A percentile compares a stretch with the other conserved stretches of the same genome.
Conservation (phyloP, 805 yeast species). For the Lipomyces mesembrius region DNA sequence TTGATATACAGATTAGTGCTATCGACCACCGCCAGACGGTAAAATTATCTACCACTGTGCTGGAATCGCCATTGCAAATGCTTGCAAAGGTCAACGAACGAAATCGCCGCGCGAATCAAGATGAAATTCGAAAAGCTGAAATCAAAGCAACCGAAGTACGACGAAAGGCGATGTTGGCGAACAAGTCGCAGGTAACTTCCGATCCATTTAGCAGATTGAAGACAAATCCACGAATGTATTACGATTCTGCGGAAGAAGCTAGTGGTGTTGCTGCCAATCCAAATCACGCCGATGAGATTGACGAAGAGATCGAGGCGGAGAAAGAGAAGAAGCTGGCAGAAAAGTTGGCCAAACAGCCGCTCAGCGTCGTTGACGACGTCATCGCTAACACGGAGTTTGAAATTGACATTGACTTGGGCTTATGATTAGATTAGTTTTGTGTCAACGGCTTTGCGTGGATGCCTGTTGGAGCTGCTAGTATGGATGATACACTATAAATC, state of each 20-base stretch:
- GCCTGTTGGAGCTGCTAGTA: neutral
- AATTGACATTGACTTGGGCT: constrained; percentile 44
- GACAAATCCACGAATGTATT: constrained; percentile 84
- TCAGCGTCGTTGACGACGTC: constrained; percentile 45
- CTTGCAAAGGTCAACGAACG: constrained; percentile 80
- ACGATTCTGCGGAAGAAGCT: constrained; percentile 56
- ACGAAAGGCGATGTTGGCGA: constrained; percentile 40
- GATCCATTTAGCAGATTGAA: constrained; percentile 90
- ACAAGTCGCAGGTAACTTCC: constrained; percentile 45
- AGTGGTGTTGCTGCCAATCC: constrained; percentile 52
- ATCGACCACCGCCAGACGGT: constrained; percentile 37
- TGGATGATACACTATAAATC: neutral
- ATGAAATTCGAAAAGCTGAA: constrained; percentile 80
- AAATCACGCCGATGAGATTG: constrained; percentile 58
- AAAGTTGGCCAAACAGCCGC: constrained; percentile 28
- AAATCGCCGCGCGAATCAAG: constrained; percentile 80
- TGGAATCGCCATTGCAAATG: constrained; percentile 44
- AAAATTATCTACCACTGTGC: constrained; percentile 9
- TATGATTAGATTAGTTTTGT: constrained; percentile 5
- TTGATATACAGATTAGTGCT: constrained; percentile 44
- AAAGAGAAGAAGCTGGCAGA: constrained; percentile 48
- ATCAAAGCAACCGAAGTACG: constrained; percentile 62
- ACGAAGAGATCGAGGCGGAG: constrained; percentile 50
- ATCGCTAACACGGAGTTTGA: constrained; percentile 48
- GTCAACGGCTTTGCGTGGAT: neutral